Base-by-base conservation (phyloP, 345 rosid genomes). In the Brassica rapa region DNA sequence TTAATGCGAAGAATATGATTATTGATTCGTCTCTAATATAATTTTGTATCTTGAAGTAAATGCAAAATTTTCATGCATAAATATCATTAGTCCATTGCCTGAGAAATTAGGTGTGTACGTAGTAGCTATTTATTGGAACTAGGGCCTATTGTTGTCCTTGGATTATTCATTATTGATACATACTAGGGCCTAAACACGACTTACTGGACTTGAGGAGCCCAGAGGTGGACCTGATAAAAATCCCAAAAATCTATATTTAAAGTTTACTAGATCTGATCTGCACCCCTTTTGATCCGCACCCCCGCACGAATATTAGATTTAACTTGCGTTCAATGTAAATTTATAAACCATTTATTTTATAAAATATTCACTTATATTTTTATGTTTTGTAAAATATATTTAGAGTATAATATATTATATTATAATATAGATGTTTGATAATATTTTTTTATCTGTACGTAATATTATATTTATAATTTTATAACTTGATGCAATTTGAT, bases 1-100 rank as follows among this genome's bases (percentile, higher is more conserved):
- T 69, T 62, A 62, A 62, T 77, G 39, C 53, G 56, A 57, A 61
- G 39, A 33, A 30, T 32, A 76, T 61, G 5, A 60, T 19, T 11
- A 56, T 24, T 11, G 37, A 19, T 65, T 9, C 16, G 0, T 9
- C 24, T 41, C 21, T 29, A 43, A 55, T 27, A 27, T 55, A 21
- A 32, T 8, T 35, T 15, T 77, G 55, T 46, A 6, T 68, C 8
- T 60, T 68, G 0, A 21, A 46, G 16, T 43, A 43, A 43, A n/a
- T 67, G 35, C 9, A 66, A 39, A 64, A 9, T 8, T 8, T 37
- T 8, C 43, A 8, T 37, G 8, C 43, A 37, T 8, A 41, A 41
- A 41, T 51, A 51, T 49, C 10, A 30, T 32, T 11, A 73, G n/a
- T 66, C 25, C 15, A 10, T 55, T 74, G 53, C 25, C 21, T 73